A percentile compares a stretch with the other conserved stretches of the same genome.
Evolutionary conservation across 306 rosid genomes (phyloP).

Genomic region (Rosa lucieae): DNA sequence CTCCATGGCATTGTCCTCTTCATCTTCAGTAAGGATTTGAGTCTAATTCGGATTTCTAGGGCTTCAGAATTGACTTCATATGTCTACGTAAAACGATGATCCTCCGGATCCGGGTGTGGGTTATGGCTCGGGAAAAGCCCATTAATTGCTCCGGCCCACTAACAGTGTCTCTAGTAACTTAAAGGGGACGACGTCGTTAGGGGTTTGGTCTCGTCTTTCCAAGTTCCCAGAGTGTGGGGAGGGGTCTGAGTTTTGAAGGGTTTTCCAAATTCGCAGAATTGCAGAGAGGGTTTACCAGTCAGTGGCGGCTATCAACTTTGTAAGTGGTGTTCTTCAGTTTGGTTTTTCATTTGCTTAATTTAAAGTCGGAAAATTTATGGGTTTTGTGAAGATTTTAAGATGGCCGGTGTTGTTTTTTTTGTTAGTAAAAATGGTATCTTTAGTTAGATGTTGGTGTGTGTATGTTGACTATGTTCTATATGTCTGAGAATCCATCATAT

Average conservation of each 20-base stretch:
- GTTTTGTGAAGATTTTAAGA: not conserved
- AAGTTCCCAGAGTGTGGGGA: not conserved
- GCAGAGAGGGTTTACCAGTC: not conserved
- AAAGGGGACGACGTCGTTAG: not conserved
- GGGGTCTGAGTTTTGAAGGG: not conserved
- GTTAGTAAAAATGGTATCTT: not conserved
- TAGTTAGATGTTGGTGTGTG: not conserved
- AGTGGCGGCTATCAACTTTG: conserved; percentile 12
- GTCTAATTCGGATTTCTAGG: conserved; percentile 1
- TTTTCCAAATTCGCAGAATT: conserved; percentile 11
- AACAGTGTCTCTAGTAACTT: not conserved
- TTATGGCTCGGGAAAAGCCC: not conserved
- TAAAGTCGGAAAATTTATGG: not conserved
- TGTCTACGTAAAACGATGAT: not conserved
- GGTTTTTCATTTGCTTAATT: not conserved
- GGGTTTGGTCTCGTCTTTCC: not conserved
- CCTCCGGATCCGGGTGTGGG: not conserved
- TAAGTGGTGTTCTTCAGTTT: not conserved
- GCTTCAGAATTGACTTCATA: no score
- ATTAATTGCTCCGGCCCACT: not conserved
- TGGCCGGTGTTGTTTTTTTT: not conserved
- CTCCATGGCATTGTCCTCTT: no score
- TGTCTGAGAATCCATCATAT: not conserved
- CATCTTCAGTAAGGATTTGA: no score
- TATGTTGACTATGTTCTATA: not conserved